Evolutionary conservation across 139 green algal species (phyloP).

Genomic region (Haematococcus lacustris): DNA sequence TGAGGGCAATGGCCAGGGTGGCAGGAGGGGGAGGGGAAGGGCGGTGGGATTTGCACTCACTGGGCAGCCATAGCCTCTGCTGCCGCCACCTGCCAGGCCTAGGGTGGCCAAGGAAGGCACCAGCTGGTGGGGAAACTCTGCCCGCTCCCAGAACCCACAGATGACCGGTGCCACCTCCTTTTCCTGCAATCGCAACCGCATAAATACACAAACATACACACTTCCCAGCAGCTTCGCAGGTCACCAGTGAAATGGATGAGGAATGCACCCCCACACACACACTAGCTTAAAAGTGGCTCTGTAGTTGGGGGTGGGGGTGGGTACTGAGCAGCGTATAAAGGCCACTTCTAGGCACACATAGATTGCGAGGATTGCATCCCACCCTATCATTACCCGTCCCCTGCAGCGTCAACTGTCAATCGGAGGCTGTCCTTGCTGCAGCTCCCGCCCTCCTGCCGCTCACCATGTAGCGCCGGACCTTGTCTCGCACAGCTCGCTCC

Average conservation of each 20-base stretch:
- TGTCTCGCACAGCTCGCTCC: conserved; percentile 50
- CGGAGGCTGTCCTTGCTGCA: neutral
- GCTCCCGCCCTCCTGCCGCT: neutral
- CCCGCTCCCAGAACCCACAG: conserved; percentile 79
- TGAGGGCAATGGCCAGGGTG: neutral
- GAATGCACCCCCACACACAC: too few relatives aligned
- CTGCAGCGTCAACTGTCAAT: neutral
- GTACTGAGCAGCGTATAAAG: neutral
- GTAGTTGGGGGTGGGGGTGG: neutral
- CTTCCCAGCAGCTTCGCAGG: neutral
- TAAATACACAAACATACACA: neutral
- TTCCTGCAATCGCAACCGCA: conserved; percentile 44
- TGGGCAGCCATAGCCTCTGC: conserved; percentile 73
- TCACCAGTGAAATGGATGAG: neutral
- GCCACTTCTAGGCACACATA: neutral
- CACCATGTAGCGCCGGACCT: conserved; percentile 68
- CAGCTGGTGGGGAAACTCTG: conserved; percentile 79
- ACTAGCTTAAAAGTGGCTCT: neutral
- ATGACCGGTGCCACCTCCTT: conserved; percentile 82
- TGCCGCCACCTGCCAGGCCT: conserved; percentile 63
- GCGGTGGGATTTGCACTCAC: conserved; percentile 44
- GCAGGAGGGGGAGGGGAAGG: neutral
- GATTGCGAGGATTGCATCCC: neutral
- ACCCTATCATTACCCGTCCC: neutral
- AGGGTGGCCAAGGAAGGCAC: conserved; percentile 70